Evolutionary conservation across 805 yeast species (phyloP).

Genomic region (Wickerhamiella allomyrinae): DNA sequence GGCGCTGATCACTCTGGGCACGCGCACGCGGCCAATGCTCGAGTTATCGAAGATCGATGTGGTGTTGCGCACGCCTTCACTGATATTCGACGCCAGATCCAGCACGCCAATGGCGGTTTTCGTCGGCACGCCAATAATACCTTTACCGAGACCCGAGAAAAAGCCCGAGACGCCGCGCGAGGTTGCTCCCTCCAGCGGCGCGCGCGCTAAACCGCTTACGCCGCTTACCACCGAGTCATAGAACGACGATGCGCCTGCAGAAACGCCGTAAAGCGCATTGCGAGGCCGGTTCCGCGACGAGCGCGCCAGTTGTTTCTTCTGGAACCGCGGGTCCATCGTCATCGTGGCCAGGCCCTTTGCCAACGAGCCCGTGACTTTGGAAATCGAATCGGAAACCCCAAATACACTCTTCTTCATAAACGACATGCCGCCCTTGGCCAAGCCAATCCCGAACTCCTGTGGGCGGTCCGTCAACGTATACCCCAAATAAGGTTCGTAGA

Average conservation of each 20-base stretch:
- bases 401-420: conserved; percentile 88
- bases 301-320: conserved; percentile 61
- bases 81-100: conserved; percentile 80
- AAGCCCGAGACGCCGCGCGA: conserved; percentile 84
- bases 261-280: conserved; percentile 73
- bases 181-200: conserved; percentile 84
- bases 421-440: conserved; percentile 92
- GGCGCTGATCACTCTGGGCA: conserved; percentile 61
- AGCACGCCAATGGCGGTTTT: conserved; percentile 91
- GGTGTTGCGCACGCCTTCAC: conserved; percentile 87
- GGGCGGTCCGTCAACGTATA: conserved; percentile 89
- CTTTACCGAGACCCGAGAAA: conserved; percentile 86
- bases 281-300: conserved; percentile 66
- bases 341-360: conserved; percentile 90
- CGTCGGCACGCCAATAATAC: conserved; percentile 89
- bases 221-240: conserved; percentile 82
- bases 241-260: conserved; percentile 78
- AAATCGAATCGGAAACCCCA: conserved; percentile 86
- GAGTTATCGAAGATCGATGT: conserved; percentile 75
- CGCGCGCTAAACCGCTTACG: conserved; percentile 73
- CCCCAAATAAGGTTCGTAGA: conserved; percentile 96
- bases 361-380: conserved; percentile 83
- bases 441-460: conserved; percentile 84
- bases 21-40: conserved; percentile 61
- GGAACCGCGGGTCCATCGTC: conserved; percentile 74